A percentile compares a stretch with the other conserved stretches of the same genome.
Conservation (phyloP, 78 protist genomes). For the Dictyostelium firmibasis region DNA sequence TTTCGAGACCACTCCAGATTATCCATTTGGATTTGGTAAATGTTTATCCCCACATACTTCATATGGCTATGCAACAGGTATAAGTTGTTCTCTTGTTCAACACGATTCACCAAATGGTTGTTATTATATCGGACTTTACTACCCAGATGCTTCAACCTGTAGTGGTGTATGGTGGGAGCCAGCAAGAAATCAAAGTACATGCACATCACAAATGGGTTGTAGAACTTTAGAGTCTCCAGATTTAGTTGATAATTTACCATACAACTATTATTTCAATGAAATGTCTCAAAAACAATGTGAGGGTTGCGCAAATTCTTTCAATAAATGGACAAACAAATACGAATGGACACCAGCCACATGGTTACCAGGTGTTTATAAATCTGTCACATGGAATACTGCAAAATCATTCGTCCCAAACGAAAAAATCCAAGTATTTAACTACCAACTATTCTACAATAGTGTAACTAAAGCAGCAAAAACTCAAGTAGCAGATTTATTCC, state of each 20-base stretch:
- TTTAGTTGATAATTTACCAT: neutral
- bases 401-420: neutral
- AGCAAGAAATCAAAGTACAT: neutral
- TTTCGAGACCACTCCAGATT: neutral
- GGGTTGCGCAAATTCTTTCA: neutral
- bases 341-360: slow-evolving; percentile 28
- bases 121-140: neutral
- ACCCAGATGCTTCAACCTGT: neutral
- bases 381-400: neutral
- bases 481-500: slow-evolving; percentile 2
- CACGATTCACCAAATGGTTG: slow-evolving; percentile 2
- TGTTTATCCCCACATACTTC: neutral
- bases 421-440: neutral
- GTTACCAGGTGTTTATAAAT: slow-evolving; percentile 17
- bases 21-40: neutral
- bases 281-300: neutral
- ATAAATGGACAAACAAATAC: slow-evolving; percentile 10
- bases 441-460: neutral
- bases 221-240: neutral
- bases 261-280: slow-evolving; percentile 23
- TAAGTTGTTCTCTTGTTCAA: neutral
- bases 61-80: neutral
- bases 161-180: neutral
- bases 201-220: neutral
- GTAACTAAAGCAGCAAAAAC: neutral